A percentile compares a stretch with the other conserved stretches of the same genome.
These are phyloP conservation scores for Arthrobotrys conoides DNA, from an alignment of 2,329 filamentous ascomycete genomes.

Conservation along the genomic window DNA sequence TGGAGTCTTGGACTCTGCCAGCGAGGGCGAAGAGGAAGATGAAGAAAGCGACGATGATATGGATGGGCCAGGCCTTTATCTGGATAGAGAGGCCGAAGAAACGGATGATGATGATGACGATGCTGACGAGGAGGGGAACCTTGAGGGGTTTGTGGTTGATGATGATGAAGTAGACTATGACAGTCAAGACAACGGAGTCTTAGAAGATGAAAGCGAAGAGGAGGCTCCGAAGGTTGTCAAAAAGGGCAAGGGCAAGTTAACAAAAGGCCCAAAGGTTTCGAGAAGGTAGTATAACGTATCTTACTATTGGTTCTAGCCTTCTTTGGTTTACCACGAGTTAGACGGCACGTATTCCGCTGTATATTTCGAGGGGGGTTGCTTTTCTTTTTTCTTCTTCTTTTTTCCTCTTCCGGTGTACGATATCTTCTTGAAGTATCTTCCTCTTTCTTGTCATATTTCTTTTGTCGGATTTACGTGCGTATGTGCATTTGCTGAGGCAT, in stretches of 20 bases:
- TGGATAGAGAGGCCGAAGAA: constrained; percentile 65
- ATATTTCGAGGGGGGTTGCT: constrained; percentile 30
- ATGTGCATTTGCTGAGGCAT: constrained; percentile 39
- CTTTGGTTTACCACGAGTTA: constrained; percentile 13
- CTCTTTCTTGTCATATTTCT: constrained; percentile 1
- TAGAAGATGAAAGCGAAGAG: constrained; percentile 72
- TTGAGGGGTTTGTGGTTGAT: constrained; percentile 70
- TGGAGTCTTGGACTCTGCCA: constrained; percentile 69
- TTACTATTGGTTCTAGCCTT: constrained; percentile 7
- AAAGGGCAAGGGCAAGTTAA: constrained; percentile 62
- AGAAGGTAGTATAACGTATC: constrained; percentile 24
- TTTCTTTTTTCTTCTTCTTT: constrained; percentile 11
- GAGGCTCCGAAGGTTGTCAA: constrained; percentile 69
- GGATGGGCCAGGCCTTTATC: constrained; percentile 65
- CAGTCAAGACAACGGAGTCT: constrained; percentile 67
- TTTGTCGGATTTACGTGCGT: constrained; percentile 26
- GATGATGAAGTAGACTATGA: constrained; percentile 68
- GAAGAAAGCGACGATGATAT: constrained; percentile 71
- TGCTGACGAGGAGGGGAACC: constrained; percentile 67
- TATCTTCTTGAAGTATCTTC: constrained; percentile 37
- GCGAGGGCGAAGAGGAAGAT: constrained; percentile 74
- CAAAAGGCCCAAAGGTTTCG: constrained; percentile 31
- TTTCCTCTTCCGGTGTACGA: constrained; percentile 53
- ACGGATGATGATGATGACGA: constrained; percentile 66
- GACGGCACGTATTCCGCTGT: constrained; percentile 23